A percentile compares a stretch with the other conserved stretches of the same genome.
These are phyloP conservation scores for Neonectria faginata DNA, from an alignment of 2,329 filamentous ascomycete genomes.

Conservation along the genomic window DNA sequence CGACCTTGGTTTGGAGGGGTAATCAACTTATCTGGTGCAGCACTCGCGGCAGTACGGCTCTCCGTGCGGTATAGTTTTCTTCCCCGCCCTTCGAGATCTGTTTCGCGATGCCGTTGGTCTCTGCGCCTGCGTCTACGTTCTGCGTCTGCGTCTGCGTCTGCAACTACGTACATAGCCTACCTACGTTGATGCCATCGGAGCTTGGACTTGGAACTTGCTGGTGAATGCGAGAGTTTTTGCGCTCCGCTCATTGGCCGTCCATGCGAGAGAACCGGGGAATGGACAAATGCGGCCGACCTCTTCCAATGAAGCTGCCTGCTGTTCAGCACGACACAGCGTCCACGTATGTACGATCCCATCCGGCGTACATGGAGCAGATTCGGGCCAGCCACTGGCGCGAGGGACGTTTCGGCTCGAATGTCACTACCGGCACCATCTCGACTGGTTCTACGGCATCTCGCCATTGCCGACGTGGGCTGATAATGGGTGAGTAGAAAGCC, in stretches of 20 bases:
- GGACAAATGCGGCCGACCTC: conserved; percentile 1
- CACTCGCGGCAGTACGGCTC: not conserved
- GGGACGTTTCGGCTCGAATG: conserved; percentile 31
- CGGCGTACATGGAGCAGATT: conserved; percentile 18
- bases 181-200: conserved; percentile 11
- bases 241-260: conserved; percentile 9
- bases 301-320: conserved; percentile 15
- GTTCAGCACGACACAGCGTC: conserved; percentile 15
- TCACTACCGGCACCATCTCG: conserved; percentile 33
- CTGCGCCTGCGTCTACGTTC: not conserved
- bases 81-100: conserved; percentile 20
- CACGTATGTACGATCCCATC: conserved; percentile 23
- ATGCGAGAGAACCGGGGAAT: not conserved
- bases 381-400: conserved; percentile 33
- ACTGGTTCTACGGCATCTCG: conserved; percentile 23
- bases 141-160: not conserved
- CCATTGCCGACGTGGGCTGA: conserved; percentile 30
- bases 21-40: conserved; percentile 6
- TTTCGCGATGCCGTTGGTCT: conserved; percentile 6
- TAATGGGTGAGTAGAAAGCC: conserved; percentile 23
- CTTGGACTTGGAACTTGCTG: conserved; percentile 12
- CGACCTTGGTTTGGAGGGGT: conserved; percentile 35
- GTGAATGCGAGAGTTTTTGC: conserved; percentile 10
- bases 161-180: not conserved
- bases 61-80: not conserved